phyloP scores from a whole-genome alignment of 495 filamentous ascomycete genomes.

The Talaromyces adpressus region DNA sequence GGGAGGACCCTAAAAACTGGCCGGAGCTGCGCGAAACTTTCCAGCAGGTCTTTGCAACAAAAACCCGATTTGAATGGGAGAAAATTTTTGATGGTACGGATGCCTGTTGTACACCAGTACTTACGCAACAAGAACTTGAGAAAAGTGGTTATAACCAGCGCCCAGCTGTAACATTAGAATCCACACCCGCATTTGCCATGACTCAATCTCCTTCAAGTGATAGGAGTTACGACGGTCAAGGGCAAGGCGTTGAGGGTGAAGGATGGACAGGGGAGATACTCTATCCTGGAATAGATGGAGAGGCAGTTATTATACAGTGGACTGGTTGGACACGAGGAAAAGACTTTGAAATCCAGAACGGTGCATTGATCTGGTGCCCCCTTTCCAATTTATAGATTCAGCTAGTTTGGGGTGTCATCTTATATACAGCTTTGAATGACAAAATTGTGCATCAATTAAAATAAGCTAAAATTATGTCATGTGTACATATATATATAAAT shows the following conservation, averaged over 20 bases:
- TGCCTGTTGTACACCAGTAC: constrained; percentile 77
- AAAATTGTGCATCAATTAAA: no score
- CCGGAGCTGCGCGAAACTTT: constrained; percentile 46
- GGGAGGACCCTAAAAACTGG: constrained; percentile 49
- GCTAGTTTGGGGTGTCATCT: neutral
- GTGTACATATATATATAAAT: no score
- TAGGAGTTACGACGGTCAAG: neutral
- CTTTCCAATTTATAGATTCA: neutral
- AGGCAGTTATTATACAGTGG: constrained; percentile 57
- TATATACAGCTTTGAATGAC: no score
- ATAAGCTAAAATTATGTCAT: no score
- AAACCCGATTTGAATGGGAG: constrained; percentile 68
- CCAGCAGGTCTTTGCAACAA: constrained; percentile 49
- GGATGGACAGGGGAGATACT: constrained; percentile 51
- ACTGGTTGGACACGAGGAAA: constrained; percentile 58
- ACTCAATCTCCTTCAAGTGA: constrained; percentile 13
- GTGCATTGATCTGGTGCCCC: constrained; percentile 34
- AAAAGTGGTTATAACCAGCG: constrained; percentile 55
- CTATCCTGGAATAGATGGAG: constrained; percentile 54
- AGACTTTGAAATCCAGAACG: constrained; percentile 52
- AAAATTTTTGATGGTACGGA: constrained; percentile 67
- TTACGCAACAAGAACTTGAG: constrained; percentile 59
- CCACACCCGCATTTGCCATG: constrained; percentile 49
- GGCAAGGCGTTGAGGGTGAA: constrained; percentile 28
- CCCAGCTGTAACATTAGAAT: constrained; percentile 56